A percentile compares a stretch with the other conserved stretches of the same genome.
Evolutionary conservation across 2,329 filamentous ascomycete genomes (phyloP).

Genomic region (Ophiocordyceps sinensis): DNA sequence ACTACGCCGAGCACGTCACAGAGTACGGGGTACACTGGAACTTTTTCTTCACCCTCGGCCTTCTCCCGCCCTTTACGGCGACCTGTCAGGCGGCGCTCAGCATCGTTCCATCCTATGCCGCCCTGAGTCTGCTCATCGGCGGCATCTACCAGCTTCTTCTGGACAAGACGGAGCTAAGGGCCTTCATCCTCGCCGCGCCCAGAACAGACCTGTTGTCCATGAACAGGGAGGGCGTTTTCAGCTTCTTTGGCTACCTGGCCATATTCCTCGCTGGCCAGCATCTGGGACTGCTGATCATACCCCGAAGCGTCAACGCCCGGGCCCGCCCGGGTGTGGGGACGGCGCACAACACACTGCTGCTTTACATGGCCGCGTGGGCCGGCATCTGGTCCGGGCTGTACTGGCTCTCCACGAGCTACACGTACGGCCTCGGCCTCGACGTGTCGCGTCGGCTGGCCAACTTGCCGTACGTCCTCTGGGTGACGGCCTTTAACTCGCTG

Average conservation of each 20-base stretch:
- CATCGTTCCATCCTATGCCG: slow-evolving; percentile 61
- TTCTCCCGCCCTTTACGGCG: slow-evolving; percentile 80
- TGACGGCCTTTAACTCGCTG: slow-evolving; percentile 77
- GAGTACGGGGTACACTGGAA: slow-evolving; percentile 99
- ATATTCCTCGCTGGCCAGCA: slow-evolving; percentile 88
- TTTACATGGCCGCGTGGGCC: slow-evolving; percentile 50
- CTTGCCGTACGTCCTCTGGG: slow-evolving; percentile 85
- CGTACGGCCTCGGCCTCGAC: slow-evolving; percentile 54
- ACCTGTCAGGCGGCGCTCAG: slow-evolving; percentile 60
- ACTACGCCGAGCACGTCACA: slow-evolving; percentile 93
- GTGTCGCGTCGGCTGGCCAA: slow-evolving; percentile 88
- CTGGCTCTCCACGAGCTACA: slow-evolving; percentile 50
- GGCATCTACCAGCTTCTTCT: slow-evolving; percentile 61
- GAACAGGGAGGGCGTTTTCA: slow-evolving; percentile 93
- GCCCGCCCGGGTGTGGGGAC: slow-evolving; percentile 25
- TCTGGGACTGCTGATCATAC: slow-evolving; percentile 66
- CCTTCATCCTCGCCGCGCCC: slow-evolving; percentile 70
- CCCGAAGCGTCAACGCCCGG: slow-evolving; percentile 33
- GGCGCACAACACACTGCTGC: slow-evolving; percentile 43
- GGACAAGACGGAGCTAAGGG: slow-evolving; percentile 63
- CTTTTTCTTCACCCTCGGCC: slow-evolving; percentile 92
- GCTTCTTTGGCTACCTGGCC: slow-evolving; percentile 82
- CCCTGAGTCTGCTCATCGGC: slow-evolving; percentile 55
- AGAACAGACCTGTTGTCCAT: slow-evolving; percentile 67
- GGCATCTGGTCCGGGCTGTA: slow-evolving; percentile 58